Percentiles rank a stretch among this genome's conserved stretches.
Evolutionary conservation across 2,329 filamentous ascomycete genomes (phyloP).

Genomic region (Verticillium nonalfalfae): DNA sequence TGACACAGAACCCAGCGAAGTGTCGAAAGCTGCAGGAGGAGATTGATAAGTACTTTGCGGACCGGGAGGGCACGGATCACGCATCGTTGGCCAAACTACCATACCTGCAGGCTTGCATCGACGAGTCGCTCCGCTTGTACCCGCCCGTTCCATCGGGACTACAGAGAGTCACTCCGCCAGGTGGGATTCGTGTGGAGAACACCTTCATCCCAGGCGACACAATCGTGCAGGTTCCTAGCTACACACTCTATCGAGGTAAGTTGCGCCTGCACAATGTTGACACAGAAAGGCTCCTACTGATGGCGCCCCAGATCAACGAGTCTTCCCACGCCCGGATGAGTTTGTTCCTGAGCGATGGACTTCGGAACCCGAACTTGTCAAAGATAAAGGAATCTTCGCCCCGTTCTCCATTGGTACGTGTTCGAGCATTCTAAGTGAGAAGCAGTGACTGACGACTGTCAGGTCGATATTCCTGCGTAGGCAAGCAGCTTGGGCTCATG

Average conservation of each 20-base stretch:
- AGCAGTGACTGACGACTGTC: background rate
- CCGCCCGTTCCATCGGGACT: slow-evolving; percentile 27
- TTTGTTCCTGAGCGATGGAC: slow-evolving; percentile 17
- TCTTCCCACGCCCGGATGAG: slow-evolving; percentile 14
- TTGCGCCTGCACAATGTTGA: too few relatives aligned
- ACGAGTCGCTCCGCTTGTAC: slow-evolving; percentile 30
- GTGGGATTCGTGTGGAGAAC: slow-evolving; percentile 26
- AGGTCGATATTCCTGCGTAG: slow-evolving; percentile 26
- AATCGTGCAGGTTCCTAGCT: slow-evolving; percentile 21
- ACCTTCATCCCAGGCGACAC: slow-evolving; percentile 26
- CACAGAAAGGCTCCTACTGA: too few relatives aligned
- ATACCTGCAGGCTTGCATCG: slow-evolving; percentile 27
- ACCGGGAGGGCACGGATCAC: slow-evolving; percentile 7
- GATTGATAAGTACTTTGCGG: slow-evolving; percentile 11
- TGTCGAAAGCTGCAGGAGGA: background rate
- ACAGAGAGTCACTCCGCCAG: slow-evolving; percentile 26
- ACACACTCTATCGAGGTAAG: slow-evolving; percentile 4
- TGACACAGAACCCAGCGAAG: slow-evolving; percentile 4
- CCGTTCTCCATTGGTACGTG: slow-evolving; percentile 19
- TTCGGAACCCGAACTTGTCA: slow-evolving; percentile 10
- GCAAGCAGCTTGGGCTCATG: slow-evolving; percentile 27
- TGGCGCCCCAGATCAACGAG: slow-evolving; percentile 4
- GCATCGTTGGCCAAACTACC: slow-evolving; percentile 14
- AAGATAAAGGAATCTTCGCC: slow-evolving; percentile 15
- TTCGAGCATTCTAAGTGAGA: too few relatives aligned